Conservation (phyloP, 2,329 filamentous ascomycete genomes). For the Albophoma yamanashiensis region DNA sequence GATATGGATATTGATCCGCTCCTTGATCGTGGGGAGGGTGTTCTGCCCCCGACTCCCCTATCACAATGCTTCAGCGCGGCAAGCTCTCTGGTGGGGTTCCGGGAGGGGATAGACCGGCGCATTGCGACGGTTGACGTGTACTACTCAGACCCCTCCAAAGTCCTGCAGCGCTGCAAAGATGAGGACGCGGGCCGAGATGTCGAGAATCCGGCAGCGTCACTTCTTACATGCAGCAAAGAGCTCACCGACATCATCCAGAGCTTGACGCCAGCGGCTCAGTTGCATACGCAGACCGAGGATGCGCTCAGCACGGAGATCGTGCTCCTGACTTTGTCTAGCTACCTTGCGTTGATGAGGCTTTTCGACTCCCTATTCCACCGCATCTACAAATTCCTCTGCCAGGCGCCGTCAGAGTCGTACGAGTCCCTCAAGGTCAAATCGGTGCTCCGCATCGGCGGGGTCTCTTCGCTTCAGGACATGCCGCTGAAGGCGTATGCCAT, state of each 20-base stretch:
- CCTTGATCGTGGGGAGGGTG: neutral
- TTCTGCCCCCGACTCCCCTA: neutral
- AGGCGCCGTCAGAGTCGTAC: conserved; percentile 5
- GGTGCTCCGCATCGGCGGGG: conserved; percentile 11
- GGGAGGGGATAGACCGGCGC: conserved; percentile 8
- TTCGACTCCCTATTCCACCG: conserved; percentile 9
- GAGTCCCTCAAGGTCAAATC: conserved; percentile 12
- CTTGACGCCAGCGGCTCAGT: neutral
- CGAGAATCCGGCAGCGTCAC: neutral
- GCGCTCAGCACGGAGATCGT: conserved; percentile 8
- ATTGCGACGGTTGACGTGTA: conserved; percentile 5
- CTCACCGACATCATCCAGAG: neutral
- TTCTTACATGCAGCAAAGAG: neutral
- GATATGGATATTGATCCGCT: conserved; percentile 2
- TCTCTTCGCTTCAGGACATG: conserved; percentile 12
- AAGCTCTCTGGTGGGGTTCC: conserved; percentile 6
- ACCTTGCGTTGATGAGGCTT: conserved; percentile 11
- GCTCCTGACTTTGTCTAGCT: conserved; percentile 9
- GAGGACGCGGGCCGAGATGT: neutral
- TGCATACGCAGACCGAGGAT: conserved; percentile 2
- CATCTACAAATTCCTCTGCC: conserved; percentile 7
- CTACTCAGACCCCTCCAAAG: conserved; percentile 3
- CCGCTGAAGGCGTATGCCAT: conserved; percentile 10
- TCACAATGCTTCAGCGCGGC: conserved; percentile 5
- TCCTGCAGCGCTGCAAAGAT: neutral